Percentiles rank a stretch among this genome's conserved stretches.
Evolutionary conservation across 371 early-diverging fungal species (phyloP).

Genomic region (Lichtheimia corymbifera): DNA sequence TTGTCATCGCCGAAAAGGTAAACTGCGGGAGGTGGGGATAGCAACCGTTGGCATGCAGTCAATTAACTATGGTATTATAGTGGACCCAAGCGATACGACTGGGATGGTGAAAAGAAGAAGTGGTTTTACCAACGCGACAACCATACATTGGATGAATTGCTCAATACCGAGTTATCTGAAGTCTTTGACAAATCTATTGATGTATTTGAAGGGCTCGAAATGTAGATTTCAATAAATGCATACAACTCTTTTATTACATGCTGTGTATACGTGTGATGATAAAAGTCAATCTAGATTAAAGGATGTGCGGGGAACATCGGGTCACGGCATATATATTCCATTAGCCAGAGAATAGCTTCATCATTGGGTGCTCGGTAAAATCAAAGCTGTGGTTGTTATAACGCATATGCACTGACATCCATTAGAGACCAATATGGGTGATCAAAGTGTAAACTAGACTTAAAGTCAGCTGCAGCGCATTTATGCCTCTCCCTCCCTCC

Average conservation of each 20-base stretch:
- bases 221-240: not conserved
- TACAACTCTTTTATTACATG: not conserved
- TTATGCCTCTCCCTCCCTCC: no score
- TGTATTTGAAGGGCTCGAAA: constrained; percentile 26
- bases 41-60: not conserved
- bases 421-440: no score
- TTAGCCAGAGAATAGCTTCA: no score
- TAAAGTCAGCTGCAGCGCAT: no score
- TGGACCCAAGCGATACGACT: constrained; percentile 94
- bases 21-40: constrained; percentile 4
- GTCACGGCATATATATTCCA: no score
- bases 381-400: no score
- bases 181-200: constrained; percentile 31
- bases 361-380: no score
- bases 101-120: constrained; percentile 44
- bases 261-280: no score
- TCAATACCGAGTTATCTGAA: constrained; percentile 68
- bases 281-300: no score
- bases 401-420: no score
- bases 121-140: constrained; percentile 82
- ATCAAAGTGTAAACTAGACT: no score
- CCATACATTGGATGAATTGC: constrained; percentile 65
- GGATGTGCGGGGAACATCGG: no score
- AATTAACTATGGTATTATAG: constrained; percentile 28
- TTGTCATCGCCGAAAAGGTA: constrained; percentile 91